Percentiles rank a stretch among this genome's conserved stretches.
Conservation (phyloP, 805 yeast genomes). For the Debaryomyces castellii region DNA sequence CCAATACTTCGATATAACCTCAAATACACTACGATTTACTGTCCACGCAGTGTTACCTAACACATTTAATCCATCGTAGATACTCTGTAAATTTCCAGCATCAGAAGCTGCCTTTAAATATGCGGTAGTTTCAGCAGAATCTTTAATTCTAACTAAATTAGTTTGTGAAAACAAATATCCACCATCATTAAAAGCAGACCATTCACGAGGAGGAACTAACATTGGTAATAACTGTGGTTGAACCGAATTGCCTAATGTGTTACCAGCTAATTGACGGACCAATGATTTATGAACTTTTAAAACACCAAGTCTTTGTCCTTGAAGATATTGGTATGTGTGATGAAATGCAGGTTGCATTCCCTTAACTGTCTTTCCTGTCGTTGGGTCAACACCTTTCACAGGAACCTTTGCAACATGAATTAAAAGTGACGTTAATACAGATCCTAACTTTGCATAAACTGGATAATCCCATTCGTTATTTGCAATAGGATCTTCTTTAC, state of each 20-base stretch:
- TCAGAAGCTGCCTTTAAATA: conserved; percentile 84
- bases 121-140: conserved; percentile 86
- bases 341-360: conserved; percentile 88
- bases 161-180: conserved; percentile 73
- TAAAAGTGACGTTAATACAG: conserved; percentile 69
- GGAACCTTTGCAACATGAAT: conserved; percentile 80
- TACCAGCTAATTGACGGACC: conserved; percentile 65
- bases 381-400: conserved; percentile 80
- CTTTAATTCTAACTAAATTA: conserved; percentile 70
- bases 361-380: conserved; percentile 60
- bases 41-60: conserved; percentile 93
- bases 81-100: conserved; percentile 58
- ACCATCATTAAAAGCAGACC: conserved; percentile 82
- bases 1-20: conserved; percentile 78
- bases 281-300: conserved; percentile 72
- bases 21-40: conserved; percentile 69
- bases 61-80: conserved; percentile 80
- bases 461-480: conserved; percentile 26
- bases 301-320: conserved; percentile 80
- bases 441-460: conserved; percentile 67
- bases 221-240: conserved; percentile 91
- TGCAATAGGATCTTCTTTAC: conserved; percentile 9
- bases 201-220: conserved; percentile 86
- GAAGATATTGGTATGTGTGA: conserved; percentile 80
- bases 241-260: conserved; percentile 59